Evolutionary conservation across 2,329 filamentous ascomycete genomes (phyloP).

Genomic region (Sporothrix phasma): DNA sequence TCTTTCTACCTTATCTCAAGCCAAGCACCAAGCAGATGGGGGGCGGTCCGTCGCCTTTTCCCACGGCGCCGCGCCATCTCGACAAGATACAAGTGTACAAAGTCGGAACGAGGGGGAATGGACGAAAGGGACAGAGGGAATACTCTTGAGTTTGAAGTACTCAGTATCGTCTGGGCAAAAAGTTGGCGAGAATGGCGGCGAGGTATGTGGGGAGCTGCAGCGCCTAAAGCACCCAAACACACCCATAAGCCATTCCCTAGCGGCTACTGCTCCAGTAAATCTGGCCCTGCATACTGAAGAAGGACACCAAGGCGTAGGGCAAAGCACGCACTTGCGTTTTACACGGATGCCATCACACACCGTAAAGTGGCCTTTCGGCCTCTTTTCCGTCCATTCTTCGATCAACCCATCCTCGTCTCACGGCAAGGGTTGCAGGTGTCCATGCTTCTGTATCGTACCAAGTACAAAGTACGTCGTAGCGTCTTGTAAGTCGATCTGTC

Average conservation of each 20-base stretch:
- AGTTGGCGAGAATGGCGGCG: slow-evolving; percentile 17
- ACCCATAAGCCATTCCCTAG: no score
- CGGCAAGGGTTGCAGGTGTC: background rate
- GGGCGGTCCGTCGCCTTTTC: background rate
- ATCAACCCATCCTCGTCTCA: background rate
- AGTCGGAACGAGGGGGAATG: background rate
- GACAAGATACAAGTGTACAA: background rate
- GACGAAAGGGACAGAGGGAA: background rate
- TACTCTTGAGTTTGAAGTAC: background rate
- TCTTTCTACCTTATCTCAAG: slow-evolving; percentile 32
- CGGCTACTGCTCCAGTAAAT: no score
- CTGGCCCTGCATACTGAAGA: no score
- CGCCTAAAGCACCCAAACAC: no score
- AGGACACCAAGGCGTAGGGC: no score
- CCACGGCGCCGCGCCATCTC: background rate
- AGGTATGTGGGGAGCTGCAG: slow-evolving; percentile 3
- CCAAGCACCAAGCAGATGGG: slow-evolving; percentile 29
- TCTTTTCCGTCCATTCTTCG: background rate
- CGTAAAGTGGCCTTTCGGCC: background rate
- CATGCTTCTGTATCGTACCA: slow-evolving; percentile 2
- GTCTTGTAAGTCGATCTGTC: slow-evolving; percentile 11
- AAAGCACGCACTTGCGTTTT: no score
- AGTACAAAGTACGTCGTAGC: no score
- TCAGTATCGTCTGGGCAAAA: slow-evolving; percentile 7
- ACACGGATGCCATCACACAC: no score